Base-by-base conservation (phyloP, 1,139 yeast species). In the Lodderomyces jiufengensis region DNA sequence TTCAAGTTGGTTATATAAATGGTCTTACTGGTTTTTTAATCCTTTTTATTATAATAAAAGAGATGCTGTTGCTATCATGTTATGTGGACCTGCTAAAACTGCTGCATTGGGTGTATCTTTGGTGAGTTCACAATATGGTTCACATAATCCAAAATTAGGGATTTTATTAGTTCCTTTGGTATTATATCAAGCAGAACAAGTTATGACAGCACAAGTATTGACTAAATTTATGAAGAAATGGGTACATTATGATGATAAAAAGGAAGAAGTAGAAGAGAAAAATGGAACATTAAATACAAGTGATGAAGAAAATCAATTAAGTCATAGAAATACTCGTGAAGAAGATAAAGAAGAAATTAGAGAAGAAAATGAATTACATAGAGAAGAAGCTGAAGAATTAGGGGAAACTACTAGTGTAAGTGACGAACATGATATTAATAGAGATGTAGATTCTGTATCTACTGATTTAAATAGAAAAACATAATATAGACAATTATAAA, bases 51-150 rank as follows among this genome's bases (percentile, higher is more conserved):
- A 84, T 57, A 67, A 70, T 46, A 74, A 81, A 47, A 60, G 64
- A 38, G 95, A 87, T 51, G 78, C 95, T 0, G 85, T 85, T 23
- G 74, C 92, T 4, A 71, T 87, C 32, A 73, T 87, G 81, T 72
- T 86, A 39, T 86, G 95, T 58, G 95, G 95, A 5, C 94, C 95
- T 2, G 95, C 96, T 3, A 87, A 87, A 55, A 86, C 95, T 0
- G 95, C 95, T 0, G 95, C 95, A 0, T 66, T 87, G 36, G 96
- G 96, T 31, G 95, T 87, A 1, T 84, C 95, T 1, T 66, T 87
- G 38, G 69, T 84, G 8, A 68, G 87, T 1, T 76, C 95, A 0
- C 95, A 87, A 56, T 87, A 85, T 54, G 94, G 95, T 7, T 60
- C 77, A 4, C 50, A 70, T 33, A 75, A 75, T 45, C 70, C 72